Evolutionary conservation across 2,329 filamentous ascomycete genomes (phyloP).

Genomic region (Clarireedia sp.): DNA sequence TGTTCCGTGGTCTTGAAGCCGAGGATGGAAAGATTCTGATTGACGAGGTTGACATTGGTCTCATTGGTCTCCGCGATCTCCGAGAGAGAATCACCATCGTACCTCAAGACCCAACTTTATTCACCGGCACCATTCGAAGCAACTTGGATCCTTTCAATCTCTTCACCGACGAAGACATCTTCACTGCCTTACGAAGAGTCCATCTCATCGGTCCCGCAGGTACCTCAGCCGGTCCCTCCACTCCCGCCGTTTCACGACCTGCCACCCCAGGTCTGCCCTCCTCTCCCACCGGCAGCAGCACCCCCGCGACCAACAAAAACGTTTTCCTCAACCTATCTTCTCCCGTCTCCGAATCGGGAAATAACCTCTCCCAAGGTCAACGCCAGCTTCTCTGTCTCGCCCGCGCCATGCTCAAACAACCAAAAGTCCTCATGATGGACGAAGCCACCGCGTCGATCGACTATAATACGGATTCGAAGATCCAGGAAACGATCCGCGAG

Average conservation of each 20-base stretch:
- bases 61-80: conserved; percentile 86
- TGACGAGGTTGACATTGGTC: conserved; percentile 81
- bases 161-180: conserved; percentile 87
- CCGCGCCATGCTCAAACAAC: conserved; percentile 81
- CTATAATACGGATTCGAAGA: conserved; percentile 90
- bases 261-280: conserved; percentile 19
- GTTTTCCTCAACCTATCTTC: conserved; percentile 83
- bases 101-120: conserved; percentile 91
- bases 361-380: conserved; percentile 92
- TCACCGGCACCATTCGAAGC: conserved; percentile 81
- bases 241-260: conserved; percentile 28
- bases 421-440: conserved; percentile 96
- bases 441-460: conserved; percentile 97
- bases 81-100: conserved; percentile 95
- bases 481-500: conserved; percentile 93
- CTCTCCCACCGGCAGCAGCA: conserved; percentile 19
- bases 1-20: conserved; percentile 90
- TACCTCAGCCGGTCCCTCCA: conserved; percentile 24
- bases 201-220: conserved; percentile 63
- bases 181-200: conserved; percentile 75
- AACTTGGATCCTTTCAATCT: conserved; percentile 89
- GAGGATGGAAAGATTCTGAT: conserved; percentile 84
- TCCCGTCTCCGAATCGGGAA: conserved; percentile 79
- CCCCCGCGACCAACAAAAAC: conserved; percentile 72
- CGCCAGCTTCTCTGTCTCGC: conserved; percentile 90